phyloP scores from a whole-genome alignment of 139 green algal genomes.

The Chlorella sp. region DNA sequence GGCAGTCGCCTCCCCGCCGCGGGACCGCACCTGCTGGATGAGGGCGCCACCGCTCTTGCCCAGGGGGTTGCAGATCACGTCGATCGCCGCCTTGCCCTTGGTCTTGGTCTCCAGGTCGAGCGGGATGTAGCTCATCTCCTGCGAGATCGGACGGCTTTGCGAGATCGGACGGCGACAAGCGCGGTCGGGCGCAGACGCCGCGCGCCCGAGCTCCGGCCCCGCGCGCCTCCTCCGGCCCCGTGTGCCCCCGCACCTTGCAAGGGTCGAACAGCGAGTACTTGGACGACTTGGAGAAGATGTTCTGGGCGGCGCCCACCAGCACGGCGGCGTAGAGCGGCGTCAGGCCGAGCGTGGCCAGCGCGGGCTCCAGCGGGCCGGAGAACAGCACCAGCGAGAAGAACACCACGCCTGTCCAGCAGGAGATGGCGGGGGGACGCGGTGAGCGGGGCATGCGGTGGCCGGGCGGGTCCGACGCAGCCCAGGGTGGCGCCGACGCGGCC shows the following conservation, averaged over 20 bases:
- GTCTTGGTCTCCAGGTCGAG: conserved; percentile 91
- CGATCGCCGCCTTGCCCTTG: conserved; percentile 99
- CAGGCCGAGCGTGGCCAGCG: conserved; percentile 81
- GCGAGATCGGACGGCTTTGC: too few relatives aligned
- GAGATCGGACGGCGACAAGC: too few relatives aligned
- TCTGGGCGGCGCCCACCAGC: conserved; percentile 95
- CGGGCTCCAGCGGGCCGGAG: conserved; percentile 70
- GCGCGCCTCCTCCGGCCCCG: too few relatives aligned
- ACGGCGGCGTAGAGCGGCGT: conserved; percentile 96
- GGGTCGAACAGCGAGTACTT: conserved; percentile 99
- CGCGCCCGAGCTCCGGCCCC: too few relatives aligned
- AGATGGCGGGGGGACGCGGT: background rate
- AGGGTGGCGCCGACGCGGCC: too few relatives aligned
- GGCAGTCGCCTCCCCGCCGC: too few relatives aligned
- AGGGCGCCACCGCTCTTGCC: conserved; percentile 97
- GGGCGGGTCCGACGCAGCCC: too few relatives aligned
- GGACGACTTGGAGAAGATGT: conserved; percentile 97
- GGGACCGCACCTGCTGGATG: conserved; percentile 90
- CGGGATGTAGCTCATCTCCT: conserved; percentile 99
- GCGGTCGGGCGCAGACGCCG: too few relatives aligned
- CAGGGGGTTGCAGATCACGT: conserved; percentile 99
- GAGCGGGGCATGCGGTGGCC: background rate
- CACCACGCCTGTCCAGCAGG: conserved; percentile 57
- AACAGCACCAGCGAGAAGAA: conserved; percentile 98
- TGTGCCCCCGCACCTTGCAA: too few relatives aligned